These are phyloP conservation scores for Maudiozyma bulderi DNA, from an alignment of 805 yeast genomes.

Conservation along the genomic window DNA sequence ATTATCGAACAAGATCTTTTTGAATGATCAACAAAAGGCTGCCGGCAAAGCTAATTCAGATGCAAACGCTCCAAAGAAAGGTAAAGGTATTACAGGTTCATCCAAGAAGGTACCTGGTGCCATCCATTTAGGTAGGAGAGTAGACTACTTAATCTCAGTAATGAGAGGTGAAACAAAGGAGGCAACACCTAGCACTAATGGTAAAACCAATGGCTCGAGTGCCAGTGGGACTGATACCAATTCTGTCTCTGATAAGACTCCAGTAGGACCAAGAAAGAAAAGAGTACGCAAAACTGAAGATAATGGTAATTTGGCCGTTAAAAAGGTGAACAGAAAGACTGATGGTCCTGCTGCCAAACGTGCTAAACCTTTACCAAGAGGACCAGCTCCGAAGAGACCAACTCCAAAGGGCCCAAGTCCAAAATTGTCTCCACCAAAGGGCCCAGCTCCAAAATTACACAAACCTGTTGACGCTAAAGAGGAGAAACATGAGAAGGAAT, in stretches of 20 bases:
- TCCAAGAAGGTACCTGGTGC: slow-evolving; percentile 78
- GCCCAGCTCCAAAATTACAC: slow-evolving; percentile 1
- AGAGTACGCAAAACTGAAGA: slow-evolving; percentile 19
- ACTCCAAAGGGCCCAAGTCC: not conserved
- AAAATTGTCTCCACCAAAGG: slow-evolving; percentile 1
- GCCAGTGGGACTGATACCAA: slow-evolving; percentile 8
- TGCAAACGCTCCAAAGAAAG: slow-evolving; percentile 10
- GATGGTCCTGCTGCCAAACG: slow-evolving; percentile 17
- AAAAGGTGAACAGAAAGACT: slow-evolving; percentile 2
- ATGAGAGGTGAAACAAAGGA: slow-evolving; percentile 49
- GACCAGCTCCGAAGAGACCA: slow-evolving; percentile 12
- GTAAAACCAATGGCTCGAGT: slow-evolving; percentile 4
- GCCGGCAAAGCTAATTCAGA: slow-evolving; percentile 2
- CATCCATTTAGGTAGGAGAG: slow-evolving; percentile 84
- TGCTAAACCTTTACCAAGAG: slow-evolving; percentile 22
- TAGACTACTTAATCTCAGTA: slow-evolving; percentile 72
- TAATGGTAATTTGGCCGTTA: not conserved
- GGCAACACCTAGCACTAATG: slow-evolving; percentile 9
- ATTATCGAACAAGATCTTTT: slow-evolving; percentile 71
- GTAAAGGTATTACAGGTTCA: slow-evolving; percentile 23
- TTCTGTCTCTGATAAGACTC: slow-evolving; percentile 4
- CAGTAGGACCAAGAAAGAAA: slow-evolving; percentile 23
- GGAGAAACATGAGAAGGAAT: slow-evolving; percentile 37
- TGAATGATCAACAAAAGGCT: slow-evolving; percentile 36
- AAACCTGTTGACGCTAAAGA: not conserved